Base-by-base conservation (phyloP, 2,329 filamentous ascomycete species). In the Paraphaeosphaeria sporulosa region DNA sequence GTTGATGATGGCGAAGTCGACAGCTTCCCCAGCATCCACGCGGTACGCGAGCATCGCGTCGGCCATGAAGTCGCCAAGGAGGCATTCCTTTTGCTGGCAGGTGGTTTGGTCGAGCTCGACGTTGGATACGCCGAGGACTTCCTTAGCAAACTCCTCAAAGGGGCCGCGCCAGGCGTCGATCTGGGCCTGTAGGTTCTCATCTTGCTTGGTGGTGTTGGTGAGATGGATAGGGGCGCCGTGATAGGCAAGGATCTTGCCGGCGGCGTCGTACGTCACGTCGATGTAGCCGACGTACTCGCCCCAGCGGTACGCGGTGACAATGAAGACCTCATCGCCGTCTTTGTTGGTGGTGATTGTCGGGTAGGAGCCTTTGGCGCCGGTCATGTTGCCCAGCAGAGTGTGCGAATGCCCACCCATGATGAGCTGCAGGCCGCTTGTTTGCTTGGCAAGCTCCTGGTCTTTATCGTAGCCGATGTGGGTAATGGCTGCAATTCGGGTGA, bases 251-350 rank as follows among this genome's bases (percentile, higher is more conserved):
- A 89, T 84, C 72, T 84, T 87, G 71, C 88, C 88, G 1, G 85
- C 77, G 4, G 79, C 64, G 66, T 89, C 86, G 68, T 88, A 90
- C 0, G 85, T 86, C 8, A 90, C 83, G 63, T 89, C 87, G 64
- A 90, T 90, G 72, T 88, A 88, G 59, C 88, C 88, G 2, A 90
- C 76, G 58, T 90, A 90, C 76, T 90, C 86, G 54, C 88, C 88
- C 88, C 88, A 90, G 63, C 87, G 84, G 71, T 87, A 90, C 2
- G 87, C 85, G 8, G 87, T 89, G 19, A 90, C 88, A 67, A 90
- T 83, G 70, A 90, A 90, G 52, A 90, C 88, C 67, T 90, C 88
- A 36, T 90, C 85, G 47, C 86, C 87, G 52, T 86, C 84, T 62
- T 81, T 75, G 72, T 90, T 89, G 30, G 84, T 76, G 55, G 83